Base-by-base conservation (phyloP, 1,139 yeast genomes). In the Scheffersomyces cryptocercus region DNA sequence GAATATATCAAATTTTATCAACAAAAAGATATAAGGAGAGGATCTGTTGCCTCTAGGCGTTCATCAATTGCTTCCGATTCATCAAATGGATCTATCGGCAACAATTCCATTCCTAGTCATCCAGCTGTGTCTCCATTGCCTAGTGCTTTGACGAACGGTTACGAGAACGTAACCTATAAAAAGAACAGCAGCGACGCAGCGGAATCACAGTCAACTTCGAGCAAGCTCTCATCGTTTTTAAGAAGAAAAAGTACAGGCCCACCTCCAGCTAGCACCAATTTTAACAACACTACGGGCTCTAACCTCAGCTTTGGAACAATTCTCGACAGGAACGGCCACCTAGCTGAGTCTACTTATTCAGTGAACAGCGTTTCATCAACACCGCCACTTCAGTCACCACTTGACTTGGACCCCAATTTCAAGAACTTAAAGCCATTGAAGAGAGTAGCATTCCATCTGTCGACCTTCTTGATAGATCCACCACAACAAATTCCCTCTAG, bases 401-500 rank as follows among this genome's bases (percentile, higher is more conserved):
- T 38, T 6, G 46, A 50, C 34, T 29, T 40, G 5, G 49, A 50
- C 26, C 51, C 54, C 3, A 45, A 52, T 15, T 52, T 53, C 39
- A 49, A 49, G 28, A 50, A 53, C 15, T 46, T 53, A 36, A 70
- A 67, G 44, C 76, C 84, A 3, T 66, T 86, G 59, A 82, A 81
- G 55, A 71, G 86, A 52, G 93, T 86, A 16, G 83, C 88, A 0
- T 86, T 86, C 62, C 88, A 86, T 39, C 75, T 84, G 15, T 81
- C 83, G 28, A 85, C 89, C 0, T 86, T 85, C 56, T 77, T 82
- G 45, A 82, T 84, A 46, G 88, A 82, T 52, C 88, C 88, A 0
- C 88, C 88, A 1, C 88, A 83, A 51, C 88, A 82, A 48, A 82
- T 83, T 29, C 85, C 87, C 8, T 78, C 85, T 7, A 66, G 85